Conservation (phyloP, 2,329 filamentous ascomycete genomes). For the Fusarium nodosum region DNA sequence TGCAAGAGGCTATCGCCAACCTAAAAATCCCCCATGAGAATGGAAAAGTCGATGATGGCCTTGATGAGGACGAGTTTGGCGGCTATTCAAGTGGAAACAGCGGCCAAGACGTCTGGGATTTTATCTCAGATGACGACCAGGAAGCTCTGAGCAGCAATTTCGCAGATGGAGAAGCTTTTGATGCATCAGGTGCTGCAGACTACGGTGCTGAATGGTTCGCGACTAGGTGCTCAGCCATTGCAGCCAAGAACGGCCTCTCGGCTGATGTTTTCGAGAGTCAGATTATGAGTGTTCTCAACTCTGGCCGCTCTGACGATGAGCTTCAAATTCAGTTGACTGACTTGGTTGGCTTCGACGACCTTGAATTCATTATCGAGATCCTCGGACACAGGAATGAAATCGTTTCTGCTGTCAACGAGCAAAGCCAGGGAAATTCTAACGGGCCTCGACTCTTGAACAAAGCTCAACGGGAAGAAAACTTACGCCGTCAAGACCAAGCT, state of each 20-base stretch:
- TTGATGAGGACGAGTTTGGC: conserved; percentile 74
- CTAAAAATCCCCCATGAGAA: conserved; percentile 66
- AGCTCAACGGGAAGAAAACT: conserved; percentile 81
- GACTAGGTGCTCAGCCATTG: conserved; percentile 75
- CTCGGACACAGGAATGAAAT: conserved; percentile 82
- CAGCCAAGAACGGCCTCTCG: conserved; percentile 75
- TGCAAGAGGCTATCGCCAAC: conserved; percentile 86
- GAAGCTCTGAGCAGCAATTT: conserved; percentile 76
- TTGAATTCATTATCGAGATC: conserved; percentile 94
- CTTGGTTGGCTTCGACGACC: conserved; percentile 90
- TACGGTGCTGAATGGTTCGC: conserved; percentile 79
- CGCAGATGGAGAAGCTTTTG: conserved; percentile 60
- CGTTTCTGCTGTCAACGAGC: conserved; percentile 60
- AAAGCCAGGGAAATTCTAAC: conserved; percentile 53
- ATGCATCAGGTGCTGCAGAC: conserved; percentile 47
- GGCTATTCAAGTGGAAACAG: conserved; percentile 70
- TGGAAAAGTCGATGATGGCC: conserved; percentile 60
- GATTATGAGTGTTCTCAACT: conserved; percentile 79
- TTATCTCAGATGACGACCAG: conserved; percentile 81
- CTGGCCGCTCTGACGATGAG: conserved; percentile 80
- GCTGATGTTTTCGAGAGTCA: conserved; percentile 81
- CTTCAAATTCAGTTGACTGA: conserved; percentile 93
- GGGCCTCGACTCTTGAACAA: conserved; percentile 74
- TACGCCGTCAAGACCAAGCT: conserved; percentile 81
- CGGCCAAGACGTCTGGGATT: conserved; percentile 91